phyloP scores from a whole-genome alignment of 768 basidiomycete species.

The Leccinum rimulosum region DNA sequence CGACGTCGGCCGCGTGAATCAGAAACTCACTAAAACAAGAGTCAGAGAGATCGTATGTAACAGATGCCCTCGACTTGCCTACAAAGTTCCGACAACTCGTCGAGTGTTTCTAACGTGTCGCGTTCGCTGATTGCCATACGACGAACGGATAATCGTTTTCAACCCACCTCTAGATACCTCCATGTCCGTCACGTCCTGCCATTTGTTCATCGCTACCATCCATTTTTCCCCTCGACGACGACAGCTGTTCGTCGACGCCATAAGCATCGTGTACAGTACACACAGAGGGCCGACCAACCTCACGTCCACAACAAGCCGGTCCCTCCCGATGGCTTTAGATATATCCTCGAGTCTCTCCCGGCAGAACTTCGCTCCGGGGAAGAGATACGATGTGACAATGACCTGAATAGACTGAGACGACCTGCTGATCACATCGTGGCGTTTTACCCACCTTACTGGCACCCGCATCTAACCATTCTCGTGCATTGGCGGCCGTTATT shows the following conservation, averaged over 20 bases:
- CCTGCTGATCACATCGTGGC: neutral
- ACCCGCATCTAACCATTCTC: constrained; percentile 81
- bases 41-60: constrained; percentile 13
- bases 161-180: constrained; percentile 74
- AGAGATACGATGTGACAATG: constrained; percentile 96
- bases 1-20: constrained; percentile 98
- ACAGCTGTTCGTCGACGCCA: constrained; percentile 53
- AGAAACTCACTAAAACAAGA: constrained; percentile 74
- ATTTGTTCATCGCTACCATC: constrained; percentile 98
- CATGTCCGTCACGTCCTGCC: constrained; percentile 96
- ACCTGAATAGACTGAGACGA: constrained; percentile 50
- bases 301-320: constrained; percentile 90
- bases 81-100: constrained; percentile 76
- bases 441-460: constrained; percentile 73
- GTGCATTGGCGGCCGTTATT: constrained; percentile 77
- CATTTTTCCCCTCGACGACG: constrained; percentile 72
- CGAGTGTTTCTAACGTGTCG: constrained; percentile 63
- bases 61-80: constrained; percentile 45
- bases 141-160: neutral
- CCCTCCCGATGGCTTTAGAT: constrained; percentile 68
- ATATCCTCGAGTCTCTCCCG: constrained; percentile 64
- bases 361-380: constrained; percentile 80
- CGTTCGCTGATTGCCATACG: neutral
- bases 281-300: constrained; percentile 50
- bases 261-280: neutral